Evolutionary conservation across 169 alveolate genomes (phyloP), one percentile per base, ranked within the genome.

Genomic region (Plasmodium reichenowi): DNA sequence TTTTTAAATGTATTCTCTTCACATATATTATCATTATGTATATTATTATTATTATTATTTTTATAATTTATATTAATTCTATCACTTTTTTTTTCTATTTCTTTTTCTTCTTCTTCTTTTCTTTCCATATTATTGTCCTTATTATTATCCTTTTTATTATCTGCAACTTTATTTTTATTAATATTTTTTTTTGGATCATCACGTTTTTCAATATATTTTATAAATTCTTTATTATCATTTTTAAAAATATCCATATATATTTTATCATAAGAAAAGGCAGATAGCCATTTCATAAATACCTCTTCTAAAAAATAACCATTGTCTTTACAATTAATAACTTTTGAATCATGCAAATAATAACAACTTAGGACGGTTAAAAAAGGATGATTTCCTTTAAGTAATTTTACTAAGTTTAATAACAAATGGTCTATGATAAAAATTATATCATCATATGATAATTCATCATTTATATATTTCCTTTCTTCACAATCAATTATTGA

Each of bases 401-500:
- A 15, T 56, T 48, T 72, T 2, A 86, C 76, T 50, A 38, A 67
- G 8, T 86, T 86, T 43, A 86, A 45, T 56, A 86, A 22, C 17
- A 72, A 66, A 52, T 26, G 13, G 26, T 86, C 92, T 68, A 58
- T 86, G 3, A 86, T 72, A 38, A 62, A 8, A 8, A 83, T 26
- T 62, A 83, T 83, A 58, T 83, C 85, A 56, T 83, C 32, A 10
- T 15, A 32, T 0, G 43, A n/a, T 48, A 72, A 59, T 71, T 72
- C 72, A 6, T 64, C 45, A 12, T 72, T 59, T 83, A 83, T 0
- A 38, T 70, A 83, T 32, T 59, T 48, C 48, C 26, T 83, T 13
- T 86, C 75, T 86, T 86, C 92, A 59, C 92, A 86, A 24, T 86
- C 92, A 12, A 71, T 72, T 86, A 86, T 59, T 4, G 73, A 29